Base-by-base conservation (phyloP, 208 protist species). In the Trichomonas vaginalis region DNA sequence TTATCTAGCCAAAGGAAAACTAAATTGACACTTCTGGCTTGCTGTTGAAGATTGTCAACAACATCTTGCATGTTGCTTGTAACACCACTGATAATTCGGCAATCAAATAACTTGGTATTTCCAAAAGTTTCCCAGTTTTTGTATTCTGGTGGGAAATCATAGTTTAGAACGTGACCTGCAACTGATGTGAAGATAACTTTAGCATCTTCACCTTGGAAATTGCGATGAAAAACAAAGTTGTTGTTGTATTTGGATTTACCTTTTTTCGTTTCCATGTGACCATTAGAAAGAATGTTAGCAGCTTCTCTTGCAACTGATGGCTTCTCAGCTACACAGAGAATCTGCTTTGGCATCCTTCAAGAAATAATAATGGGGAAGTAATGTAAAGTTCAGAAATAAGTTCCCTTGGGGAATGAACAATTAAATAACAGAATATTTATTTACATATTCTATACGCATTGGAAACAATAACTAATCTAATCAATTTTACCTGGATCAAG, bases 161-260 rank as follows among this genome's bases (percentile, higher is more conserved):
- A 96, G 51, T 98, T 98, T 97, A 99, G 98, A 23, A 99, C 95
- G 97, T 99, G 99, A 4, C 99, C 99, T 0, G 97, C 96, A 12
- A 99, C 99, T 37, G 98, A 99, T 21, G 99, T 99, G 35, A 99
- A 97, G 37, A 98, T 95, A 98, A 99, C 98, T 96, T 97, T 32
- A 37, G 48, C 39, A 37, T 62, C n/a, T 82, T 80, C 10, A 47
- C 23, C 17, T 35, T 96, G 61, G 27, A 96, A 82, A n/a, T 47
- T 46, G 8, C n/a, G 12, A 8, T 10, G 2, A 51, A 96, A 96
- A 37, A 6, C n/a, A 88, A 39, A 96, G 40, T 49, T 35, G 4
- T 96, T 87, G 51, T 56, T 80, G 35, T 95, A 32, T 15, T 95
- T 40, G 3, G 35, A 0, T 56, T 45, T 82, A 37, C n/a, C 82